Percentiles rank a stretch among this genome's conserved stretches.
Conservation (phyloP, 78 protist species). For the Tieghemostelium lacteum region DNA sequence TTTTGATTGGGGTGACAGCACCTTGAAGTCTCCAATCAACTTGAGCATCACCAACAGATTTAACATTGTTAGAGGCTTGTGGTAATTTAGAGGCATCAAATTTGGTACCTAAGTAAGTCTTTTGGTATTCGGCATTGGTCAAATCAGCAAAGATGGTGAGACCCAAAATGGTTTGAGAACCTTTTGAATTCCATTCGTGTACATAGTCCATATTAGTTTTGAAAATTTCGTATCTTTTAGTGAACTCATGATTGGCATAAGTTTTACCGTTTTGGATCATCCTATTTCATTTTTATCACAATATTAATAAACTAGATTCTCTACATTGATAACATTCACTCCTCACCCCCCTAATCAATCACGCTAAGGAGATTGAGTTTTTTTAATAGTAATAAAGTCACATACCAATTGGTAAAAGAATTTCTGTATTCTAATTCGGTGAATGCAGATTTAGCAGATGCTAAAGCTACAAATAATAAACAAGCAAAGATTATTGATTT, state of each 20-base stretch:
- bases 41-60: neutral
- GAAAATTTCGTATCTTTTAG: neutral
- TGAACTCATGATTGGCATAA: slow-evolving; percentile 4
- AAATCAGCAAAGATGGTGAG: slow-evolving; percentile 6
- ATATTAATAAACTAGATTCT: too few species aligned
- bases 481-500: too few species aligned
- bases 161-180: neutral
- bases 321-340: too few species aligned
- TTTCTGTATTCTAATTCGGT: neutral
- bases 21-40: slow-evolving; percentile 12
- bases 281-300: too few species aligned
- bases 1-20: slow-evolving; percentile 15
- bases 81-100: neutral
- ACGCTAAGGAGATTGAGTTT: too few species aligned
- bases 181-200: neutral
- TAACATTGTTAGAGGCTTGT: neutral
- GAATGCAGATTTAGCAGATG: neutral
- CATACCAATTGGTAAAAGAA: neutral
- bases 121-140: too few species aligned
- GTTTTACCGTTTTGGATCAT: neutral
- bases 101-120: slow-evolving; percentile 11
- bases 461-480: too few species aligned
- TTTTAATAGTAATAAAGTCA: too few species aligned
- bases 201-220: slow-evolving; percentile 9
- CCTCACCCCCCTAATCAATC: too few species aligned